Percentiles rank a stretch among this genome's conserved stretches.
Evolutionary conservation across 2,329 filamentous ascomycete species (phyloP).

Genomic region (Fusarium anthophilum): DNA sequence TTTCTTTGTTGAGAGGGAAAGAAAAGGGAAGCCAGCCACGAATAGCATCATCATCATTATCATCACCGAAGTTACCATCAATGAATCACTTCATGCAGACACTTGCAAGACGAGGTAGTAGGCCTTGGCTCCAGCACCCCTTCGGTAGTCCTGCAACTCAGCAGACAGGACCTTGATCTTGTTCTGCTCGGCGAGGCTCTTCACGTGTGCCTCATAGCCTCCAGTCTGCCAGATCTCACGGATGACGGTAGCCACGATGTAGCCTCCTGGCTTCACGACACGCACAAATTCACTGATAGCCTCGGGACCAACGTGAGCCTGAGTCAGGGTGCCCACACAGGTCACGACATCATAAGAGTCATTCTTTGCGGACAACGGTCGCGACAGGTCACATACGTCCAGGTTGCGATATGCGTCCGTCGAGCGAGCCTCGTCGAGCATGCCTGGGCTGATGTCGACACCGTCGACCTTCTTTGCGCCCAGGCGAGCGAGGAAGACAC

Average conservation of each 20-base stretch:
- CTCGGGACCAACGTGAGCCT: conserved; percentile 62
- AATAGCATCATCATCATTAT: conserved; percentile 5
- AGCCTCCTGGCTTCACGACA: conserved; percentile 56
- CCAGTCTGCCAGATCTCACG: conserved; percentile 59
- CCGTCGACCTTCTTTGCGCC: conserved; percentile 60
- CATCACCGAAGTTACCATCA: conserved; percentile 22
- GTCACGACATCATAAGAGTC: conserved; percentile 59
- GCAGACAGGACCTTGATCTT: conserved; percentile 44
- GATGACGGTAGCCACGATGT: conserved; percentile 61
- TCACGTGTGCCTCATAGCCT: conserved; percentile 58
- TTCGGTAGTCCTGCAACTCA: conserved; percentile 46
- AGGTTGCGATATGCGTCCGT: conserved; percentile 59
- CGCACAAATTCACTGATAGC: conserved; percentile 61
- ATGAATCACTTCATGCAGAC: conserved; percentile 18
- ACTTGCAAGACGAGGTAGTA: conserved; percentile 46
- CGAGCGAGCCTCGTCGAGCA: conserved; percentile 62
- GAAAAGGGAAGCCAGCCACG: conserved; percentile 1
- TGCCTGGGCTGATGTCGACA: conserved; percentile 61
- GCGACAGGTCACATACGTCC: conserved; percentile 57
- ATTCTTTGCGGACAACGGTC: conserved; percentile 51
- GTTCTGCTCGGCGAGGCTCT: conserved; percentile 38
- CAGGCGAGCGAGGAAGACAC: conserved; percentile 54
- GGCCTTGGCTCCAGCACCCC: conserved; percentile 44
- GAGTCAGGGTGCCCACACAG: conserved; percentile 65
- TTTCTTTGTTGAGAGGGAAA: not conserved